Evolutionary conservation across 495 filamentous ascomycete species (phyloP), one percentile per base, ranked within the genome.

Genomic region (Bombardia bombarda): DNA sequence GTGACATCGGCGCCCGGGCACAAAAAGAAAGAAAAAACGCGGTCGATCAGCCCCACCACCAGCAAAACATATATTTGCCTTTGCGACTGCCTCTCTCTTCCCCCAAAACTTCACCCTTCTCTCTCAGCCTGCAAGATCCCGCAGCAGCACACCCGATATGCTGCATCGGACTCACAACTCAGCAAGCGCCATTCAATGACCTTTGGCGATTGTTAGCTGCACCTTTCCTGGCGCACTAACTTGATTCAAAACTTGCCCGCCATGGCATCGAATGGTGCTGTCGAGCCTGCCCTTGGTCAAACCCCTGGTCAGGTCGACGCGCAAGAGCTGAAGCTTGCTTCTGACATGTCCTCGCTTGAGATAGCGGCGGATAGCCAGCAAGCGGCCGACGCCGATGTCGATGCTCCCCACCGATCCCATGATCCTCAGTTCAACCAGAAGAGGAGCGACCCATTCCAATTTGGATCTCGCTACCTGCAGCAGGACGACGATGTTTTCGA

Each of bases 371-470:
- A 47, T 16, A 31, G 34, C 9, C 31, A 47, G 35, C 33, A 44
- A 35, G 21, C 53, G 28, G 34, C 46, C 31, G 12, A 31, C n/a
- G 22, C 40, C 31, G n/a, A n/a, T n/a, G n/a, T n/a, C n/a, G n/a
- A n/a, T n/a, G 25, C 65, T 37, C 61, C 75, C 0, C 72, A 78
- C 38, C 69, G 67, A 20, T 75, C 67, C 33, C 74, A 78, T 55
- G 68, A 78, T 62, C 73, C 71, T 18, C 60, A 72, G 38, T 63
- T 74, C 52, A 82, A 78, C 57, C 70, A 81, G 61, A 98, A 97
- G 70, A 75, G 86, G 43, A 85, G 61, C 56, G 86, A 94, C 50
- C 93, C 92, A 25, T 98, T 98, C 66, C 80, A 88, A 63, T 98
- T 98, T 63, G 92, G 92, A 41, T 90, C 86, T 9, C 87, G 92